These are phyloP conservation scores for Hypoxylon subgilvum DNA, from an alignment of 495 filamentous ascomycete genomes.

Conservation along the genomic window DNA sequence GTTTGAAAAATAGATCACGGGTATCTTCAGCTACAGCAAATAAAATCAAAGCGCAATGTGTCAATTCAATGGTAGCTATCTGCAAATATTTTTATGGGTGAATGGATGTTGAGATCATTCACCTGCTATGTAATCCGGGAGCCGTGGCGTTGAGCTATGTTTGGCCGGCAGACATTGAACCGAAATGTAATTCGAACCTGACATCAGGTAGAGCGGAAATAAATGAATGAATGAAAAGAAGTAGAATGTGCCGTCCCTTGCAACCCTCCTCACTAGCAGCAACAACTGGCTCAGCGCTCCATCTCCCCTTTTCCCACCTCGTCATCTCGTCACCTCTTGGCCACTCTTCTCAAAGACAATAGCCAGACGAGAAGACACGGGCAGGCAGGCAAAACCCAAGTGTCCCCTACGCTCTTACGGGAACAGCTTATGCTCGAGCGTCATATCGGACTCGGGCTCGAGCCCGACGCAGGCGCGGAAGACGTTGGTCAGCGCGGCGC, in stretches of 20 bases:
- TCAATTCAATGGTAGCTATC: background rate
- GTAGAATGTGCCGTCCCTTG: background rate
- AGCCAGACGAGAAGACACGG: no score
- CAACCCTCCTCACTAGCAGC: background rate
- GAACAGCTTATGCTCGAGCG: constrained; percentile 98
- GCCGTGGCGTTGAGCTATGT: constrained; percentile 25
- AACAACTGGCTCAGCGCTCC: no score
- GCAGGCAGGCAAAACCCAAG: no score
- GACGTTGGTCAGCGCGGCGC: constrained; percentile 93
- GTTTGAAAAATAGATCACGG: no score
- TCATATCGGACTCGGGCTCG: constrained; percentile 99
- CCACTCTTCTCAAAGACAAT: background rate
- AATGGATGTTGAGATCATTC: constrained; percentile 32
- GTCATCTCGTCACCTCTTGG: no score
- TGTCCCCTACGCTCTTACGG: constrained; percentile 30
- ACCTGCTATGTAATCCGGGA: background rate
- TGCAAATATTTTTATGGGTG: background rate
- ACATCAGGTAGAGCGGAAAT: background rate
- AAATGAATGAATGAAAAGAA: constrained; percentile 1
- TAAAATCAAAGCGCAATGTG: background rate
- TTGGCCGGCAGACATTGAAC: no score
- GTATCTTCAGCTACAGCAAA: no score
- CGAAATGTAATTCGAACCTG: no score
- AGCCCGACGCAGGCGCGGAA: constrained; percentile 98
- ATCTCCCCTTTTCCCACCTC: no score